Percentiles rank a stretch among this genome's conserved stretches.
These are phyloP conservation scores for Chernovozyma aurita DNA, from an alignment of 1,139 yeast genomes.

Conservation along the genomic window DNA sequence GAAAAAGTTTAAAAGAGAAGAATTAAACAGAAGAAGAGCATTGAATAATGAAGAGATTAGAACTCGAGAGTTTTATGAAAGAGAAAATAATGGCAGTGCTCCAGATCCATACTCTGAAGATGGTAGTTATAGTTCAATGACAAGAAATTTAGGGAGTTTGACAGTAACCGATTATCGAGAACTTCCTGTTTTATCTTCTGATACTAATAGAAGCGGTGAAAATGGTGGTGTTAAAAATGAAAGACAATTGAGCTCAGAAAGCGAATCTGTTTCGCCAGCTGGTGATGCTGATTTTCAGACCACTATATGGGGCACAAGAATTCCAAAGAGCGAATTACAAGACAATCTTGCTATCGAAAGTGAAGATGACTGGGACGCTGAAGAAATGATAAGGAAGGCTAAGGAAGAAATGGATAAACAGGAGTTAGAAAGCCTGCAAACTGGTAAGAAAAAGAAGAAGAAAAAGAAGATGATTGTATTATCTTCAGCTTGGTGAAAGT, in stretches of 20 bases:
- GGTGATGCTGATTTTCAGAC: conserved; percentile 16
- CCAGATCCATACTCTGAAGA: not conserved
- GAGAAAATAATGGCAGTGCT: conserved; percentile 41
- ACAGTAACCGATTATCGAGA: conserved; percentile 28
- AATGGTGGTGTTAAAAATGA: conserved; percentile 1
- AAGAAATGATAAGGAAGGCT: conserved; percentile 47
- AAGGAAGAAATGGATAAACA: conserved; percentile 41
- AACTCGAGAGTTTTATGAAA: conserved; percentile 51
- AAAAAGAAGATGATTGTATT: conserved; percentile 25
- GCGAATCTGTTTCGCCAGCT: conserved; percentile 5
- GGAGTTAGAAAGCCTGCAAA: conserved; percentile 19
- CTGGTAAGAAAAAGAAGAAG: conserved; percentile 32
- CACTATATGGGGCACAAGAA: conserved; percentile 61
- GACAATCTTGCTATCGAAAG: conserved; percentile 18
- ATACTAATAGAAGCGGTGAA: not conserved
- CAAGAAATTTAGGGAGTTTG: conserved; percentile 23
- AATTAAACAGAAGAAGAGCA: conserved; percentile 56
- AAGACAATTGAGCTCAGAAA: conserved; percentile 10
- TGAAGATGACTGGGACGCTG: conserved; percentile 42
- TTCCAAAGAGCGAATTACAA: conserved; percentile 35
- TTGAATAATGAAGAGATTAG: conserved; percentile 58
- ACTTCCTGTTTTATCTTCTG: conserved; percentile 18
- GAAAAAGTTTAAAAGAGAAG: conserved; percentile 60
- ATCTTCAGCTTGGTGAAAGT: conserved; percentile 4
- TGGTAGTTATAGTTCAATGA: conserved; percentile 3